Evolutionary conservation across 2,329 filamentous ascomycete genomes (phyloP).

Genomic region (Aspergillus ruber): DNA sequence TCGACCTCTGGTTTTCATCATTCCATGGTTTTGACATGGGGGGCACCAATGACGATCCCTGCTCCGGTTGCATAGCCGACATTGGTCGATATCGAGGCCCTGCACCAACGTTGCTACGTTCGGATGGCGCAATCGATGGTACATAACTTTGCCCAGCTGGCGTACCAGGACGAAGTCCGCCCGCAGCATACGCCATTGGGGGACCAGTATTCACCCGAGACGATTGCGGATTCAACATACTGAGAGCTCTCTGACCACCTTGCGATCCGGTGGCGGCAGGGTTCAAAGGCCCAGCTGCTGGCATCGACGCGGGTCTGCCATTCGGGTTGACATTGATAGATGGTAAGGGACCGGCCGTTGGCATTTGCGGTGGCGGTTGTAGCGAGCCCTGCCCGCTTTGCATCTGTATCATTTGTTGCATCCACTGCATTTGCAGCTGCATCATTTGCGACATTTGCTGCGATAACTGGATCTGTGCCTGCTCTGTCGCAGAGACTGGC

Average conservation of each 20-base stretch:
- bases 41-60: slow-evolving; percentile 26
- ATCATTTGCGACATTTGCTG: slow-evolving; percentile 83
- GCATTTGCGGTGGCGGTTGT: slow-evolving; percentile 26
- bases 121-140: slow-evolving; percentile 88
- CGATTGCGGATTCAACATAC: slow-evolving; percentile 66
- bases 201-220: slow-evolving; percentile 29
- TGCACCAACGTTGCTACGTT: slow-evolving; percentile 87
- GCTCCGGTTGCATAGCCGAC: slow-evolving; percentile 52
- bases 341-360: slow-evolving; percentile 19
- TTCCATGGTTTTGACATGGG: slow-evolving; percentile 31
- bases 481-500: slow-evolving; percentile 55
- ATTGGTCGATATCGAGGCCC: slow-evolving; percentile 89
- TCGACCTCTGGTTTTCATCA: slow-evolving; percentile 27
- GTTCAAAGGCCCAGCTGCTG: slow-evolving; percentile 21
- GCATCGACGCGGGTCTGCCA: slow-evolving; percentile 46
- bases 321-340: slow-evolving; percentile 18
- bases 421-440: slow-evolving; percentile 93
- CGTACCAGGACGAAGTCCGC: slow-evolving; percentile 18
- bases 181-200: slow-evolving; percentile 27
- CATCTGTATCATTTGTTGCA: slow-evolving; percentile 63
- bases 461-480: slow-evolving; percentile 71
- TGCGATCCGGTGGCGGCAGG: slow-evolving; percentile 10
- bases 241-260: slow-evolving; percentile 61
- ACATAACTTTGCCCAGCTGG: slow-evolving; percentile 54
- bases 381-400: slow-evolving; percentile 45